phyloP scores from a whole-genome alignment of 2,329 filamentous ascomycete species.

The Calonectria henricotiae region DNA sequence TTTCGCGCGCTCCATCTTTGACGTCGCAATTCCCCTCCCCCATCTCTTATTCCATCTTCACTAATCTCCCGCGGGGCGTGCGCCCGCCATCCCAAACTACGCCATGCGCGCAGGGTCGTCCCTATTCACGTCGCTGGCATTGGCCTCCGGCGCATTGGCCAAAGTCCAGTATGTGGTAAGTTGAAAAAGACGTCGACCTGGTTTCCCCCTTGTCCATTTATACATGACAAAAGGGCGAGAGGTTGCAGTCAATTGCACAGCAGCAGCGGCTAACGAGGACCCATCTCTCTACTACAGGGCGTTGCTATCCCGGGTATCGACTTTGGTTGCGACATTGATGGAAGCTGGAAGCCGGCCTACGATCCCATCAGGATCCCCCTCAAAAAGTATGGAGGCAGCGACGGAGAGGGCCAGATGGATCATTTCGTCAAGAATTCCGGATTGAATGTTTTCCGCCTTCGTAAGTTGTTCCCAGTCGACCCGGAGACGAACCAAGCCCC shows the following conservation, averaged over 20 bases:
- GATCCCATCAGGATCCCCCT: constrained; percentile 58
- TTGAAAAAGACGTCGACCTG: neutral
- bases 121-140: constrained; percentile 30
- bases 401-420: constrained; percentile 69
- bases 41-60: neutral
- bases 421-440: constrained; percentile 69
- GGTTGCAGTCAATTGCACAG: too few relatives aligned
- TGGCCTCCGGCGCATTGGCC: constrained; percentile 34
- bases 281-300: constrained; percentile 49
- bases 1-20: neutral
- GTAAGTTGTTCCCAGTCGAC: constrained; percentile 47
- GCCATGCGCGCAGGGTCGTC: constrained; percentile 32
- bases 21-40: constrained; percentile 1
- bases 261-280: too few relatives aligned
- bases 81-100: neutral
- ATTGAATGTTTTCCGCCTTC: constrained; percentile 72
- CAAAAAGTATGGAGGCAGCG: constrained; percentile 53
- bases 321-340: constrained; percentile 66
- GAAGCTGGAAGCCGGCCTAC: constrained; percentile 57
- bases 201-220: too few relatives aligned
- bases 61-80: constrained; percentile 2
- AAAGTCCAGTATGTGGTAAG: constrained; percentile 40
- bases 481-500: neutral
- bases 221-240: too few relatives aligned
- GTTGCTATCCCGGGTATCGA: constrained; percentile 67